Conservation (phyloP, 352 stramenopile species). For the Plasmopara halstedii region DNA sequence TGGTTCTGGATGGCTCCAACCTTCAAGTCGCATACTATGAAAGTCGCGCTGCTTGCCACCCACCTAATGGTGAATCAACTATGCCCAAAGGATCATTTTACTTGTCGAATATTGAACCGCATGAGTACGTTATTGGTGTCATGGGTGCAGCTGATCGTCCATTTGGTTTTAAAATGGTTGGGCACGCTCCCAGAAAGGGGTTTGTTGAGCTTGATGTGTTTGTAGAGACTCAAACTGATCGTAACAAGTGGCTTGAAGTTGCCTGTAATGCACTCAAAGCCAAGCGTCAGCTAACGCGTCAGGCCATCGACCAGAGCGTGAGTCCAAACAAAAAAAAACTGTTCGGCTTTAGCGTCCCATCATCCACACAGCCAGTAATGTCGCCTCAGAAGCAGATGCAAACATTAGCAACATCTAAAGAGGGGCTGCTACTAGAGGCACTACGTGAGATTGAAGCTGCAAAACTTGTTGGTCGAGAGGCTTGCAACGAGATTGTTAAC, state of each 20-base stretch:
- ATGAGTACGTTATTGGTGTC: slow-evolving; percentile 68
- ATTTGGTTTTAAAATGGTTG: slow-evolving; percentile 82
- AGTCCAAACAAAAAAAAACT: slow-evolving; percentile 35
- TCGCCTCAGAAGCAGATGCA: slow-evolving; percentile 65
- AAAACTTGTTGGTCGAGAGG: slow-evolving; percentile 57
- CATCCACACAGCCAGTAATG: slow-evolving; percentile 14
- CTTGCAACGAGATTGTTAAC: slow-evolving; percentile 62
- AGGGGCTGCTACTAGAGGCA: slow-evolving; percentile 59
- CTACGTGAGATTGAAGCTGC: slow-evolving; percentile 67
- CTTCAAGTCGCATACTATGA: slow-evolving; percentile 70
- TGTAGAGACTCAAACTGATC: slow-evolving; percentile 49
- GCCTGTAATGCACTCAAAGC: slow-evolving; percentile 60
- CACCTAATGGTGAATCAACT: slow-evolving; percentile 6
- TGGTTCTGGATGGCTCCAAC: slow-evolving; percentile 64
- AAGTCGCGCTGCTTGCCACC: slow-evolving; percentile 48
- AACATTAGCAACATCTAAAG: slow-evolving; percentile 48
- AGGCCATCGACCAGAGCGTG: slow-evolving; percentile 28
- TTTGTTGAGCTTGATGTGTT: slow-evolving; percentile 80
- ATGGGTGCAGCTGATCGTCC: slow-evolving; percentile 62
- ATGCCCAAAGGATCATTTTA: slow-evolving; percentile 64
- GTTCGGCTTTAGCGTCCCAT: slow-evolving; percentile 41
- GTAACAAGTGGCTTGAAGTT: slow-evolving; percentile 77
- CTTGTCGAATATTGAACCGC: slow-evolving; percentile 65
- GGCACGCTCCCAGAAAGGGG: slow-evolving; percentile 62
- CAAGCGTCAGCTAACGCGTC: slow-evolving; percentile 37